Conservation (phyloP, 371 early-diverging fungal genomes). For the Lichtheimia ornata region DNA sequence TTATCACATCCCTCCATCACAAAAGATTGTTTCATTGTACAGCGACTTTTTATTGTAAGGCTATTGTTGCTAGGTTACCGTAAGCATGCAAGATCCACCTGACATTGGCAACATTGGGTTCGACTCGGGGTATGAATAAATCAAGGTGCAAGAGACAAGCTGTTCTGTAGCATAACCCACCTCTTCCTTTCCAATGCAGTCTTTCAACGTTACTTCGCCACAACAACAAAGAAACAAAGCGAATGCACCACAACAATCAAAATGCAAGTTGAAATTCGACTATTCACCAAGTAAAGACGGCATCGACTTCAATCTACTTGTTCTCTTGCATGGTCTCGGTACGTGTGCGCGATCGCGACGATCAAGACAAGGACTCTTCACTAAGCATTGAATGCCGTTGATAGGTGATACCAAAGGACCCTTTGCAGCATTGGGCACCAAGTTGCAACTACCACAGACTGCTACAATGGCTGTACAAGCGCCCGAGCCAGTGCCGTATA, state of each 20-base stretch:
- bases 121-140: too few species aligned
- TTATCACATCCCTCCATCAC: too few species aligned
- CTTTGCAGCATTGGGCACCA: constrained; percentile 58
- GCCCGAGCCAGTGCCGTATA: constrained; percentile 63
- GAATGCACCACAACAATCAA: constrained; percentile 29
- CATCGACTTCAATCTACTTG: constrained; percentile 68
- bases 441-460: constrained; percentile 70
- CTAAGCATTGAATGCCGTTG: not conserved
- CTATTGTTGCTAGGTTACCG: too few species aligned
- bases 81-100: too few species aligned
- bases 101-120: too few species aligned
- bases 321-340: constrained; percentile 76
- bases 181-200: constrained; percentile 18
- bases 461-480: constrained; percentile 65
- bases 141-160: too few species aligned
- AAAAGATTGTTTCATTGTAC: too few species aligned
- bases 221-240: constrained; percentile 21
- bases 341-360: constrained; percentile 3
- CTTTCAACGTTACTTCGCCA: constrained; percentile 29
- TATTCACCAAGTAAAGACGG: constrained; percentile 60
- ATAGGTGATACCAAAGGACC: constrained; percentile 59
- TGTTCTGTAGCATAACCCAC: too few species aligned
- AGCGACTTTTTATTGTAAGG: too few species aligned
- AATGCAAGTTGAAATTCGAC: constrained; percentile 45
- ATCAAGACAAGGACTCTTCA: not conserved